These are phyloP conservation scores for Neopestalotiopsis sp. DNA, from an alignment of 2,329 filamentous ascomycete genomes.

Conservation along the genomic window DNA sequence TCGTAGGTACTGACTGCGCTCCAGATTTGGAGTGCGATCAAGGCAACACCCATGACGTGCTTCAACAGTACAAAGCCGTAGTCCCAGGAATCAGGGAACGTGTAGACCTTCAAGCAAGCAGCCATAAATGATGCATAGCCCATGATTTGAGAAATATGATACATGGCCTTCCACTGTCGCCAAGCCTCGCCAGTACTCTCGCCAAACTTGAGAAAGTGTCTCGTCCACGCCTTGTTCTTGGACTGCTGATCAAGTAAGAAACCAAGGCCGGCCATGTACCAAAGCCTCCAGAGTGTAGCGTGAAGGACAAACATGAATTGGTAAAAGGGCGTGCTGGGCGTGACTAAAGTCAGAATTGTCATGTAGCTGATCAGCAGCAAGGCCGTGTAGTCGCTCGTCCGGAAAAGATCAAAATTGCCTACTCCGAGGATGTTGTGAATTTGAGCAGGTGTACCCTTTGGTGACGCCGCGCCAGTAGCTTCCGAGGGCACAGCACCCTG, in stretches of 20 bases:
- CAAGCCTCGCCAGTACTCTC: constrained; percentile 91
- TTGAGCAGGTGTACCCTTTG: constrained; percentile 58
- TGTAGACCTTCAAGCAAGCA: constrained; percentile 96
- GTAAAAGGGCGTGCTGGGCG: constrained; percentile 76
- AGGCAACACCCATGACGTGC: constrained; percentile 80
- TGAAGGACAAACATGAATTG: constrained; percentile 82
- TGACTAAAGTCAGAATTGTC: constrained; percentile 72
- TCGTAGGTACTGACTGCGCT: constrained; percentile 93
- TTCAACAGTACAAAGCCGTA: constrained; percentile 85
- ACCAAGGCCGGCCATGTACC: constrained; percentile 90
- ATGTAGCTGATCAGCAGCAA: constrained; percentile 79
- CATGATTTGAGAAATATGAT: constrained; percentile 90
- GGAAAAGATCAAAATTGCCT: constrained; percentile 84
- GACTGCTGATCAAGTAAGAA: constrained; percentile 86
- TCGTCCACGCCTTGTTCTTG: constrained; percentile 90
- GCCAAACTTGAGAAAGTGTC: constrained; percentile 96
- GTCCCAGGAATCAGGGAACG: constrained; percentile 82
- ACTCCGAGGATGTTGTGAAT: constrained; percentile 86
- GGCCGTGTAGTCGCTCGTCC: constrained; percentile 82
- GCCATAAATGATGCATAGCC: constrained; percentile 88
- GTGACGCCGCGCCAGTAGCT: constrained; percentile 19
- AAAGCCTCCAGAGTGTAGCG: constrained; percentile 82
- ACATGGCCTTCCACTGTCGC: constrained; percentile 97
- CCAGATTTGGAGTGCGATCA: constrained; percentile 91
- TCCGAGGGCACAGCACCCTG: constrained; percentile 23